Evolutionary conservation across 306 rosid species (phyloP), one percentile per base, ranked within the genome.

Genomic region (Vigna radiata): DNA sequence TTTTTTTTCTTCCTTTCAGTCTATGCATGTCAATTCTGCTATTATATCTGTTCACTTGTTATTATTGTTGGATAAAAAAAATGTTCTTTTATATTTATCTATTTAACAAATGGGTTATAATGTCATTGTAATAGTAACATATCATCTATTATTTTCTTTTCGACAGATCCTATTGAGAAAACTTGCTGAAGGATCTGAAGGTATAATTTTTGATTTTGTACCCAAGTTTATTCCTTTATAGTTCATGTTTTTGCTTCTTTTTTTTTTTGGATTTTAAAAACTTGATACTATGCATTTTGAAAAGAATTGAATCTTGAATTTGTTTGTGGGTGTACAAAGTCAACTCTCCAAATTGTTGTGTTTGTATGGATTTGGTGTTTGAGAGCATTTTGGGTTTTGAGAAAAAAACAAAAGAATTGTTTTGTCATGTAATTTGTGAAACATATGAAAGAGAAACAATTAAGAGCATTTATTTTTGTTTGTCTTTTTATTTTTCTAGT

Each of bases 91-190:
- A 33, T 23, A 17, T 17, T 77, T 41, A 2, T 4, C 25, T 59
- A 16, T 27, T 6, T 6, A 5, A 36, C 41, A 2, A 13, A 36
- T 43, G 25, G 8, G 4, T 27, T 25, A 2, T 36, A 4, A 6
- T 31, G 7, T 0, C 8, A 33, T n/a, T 14, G 13, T 68, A 4
- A 16, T 39, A 4, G 7, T 39, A 44, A 11, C 21, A 62, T 61
- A 50, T 63, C 4, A 19, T 1, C 37, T 83, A 87, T 88, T 86
- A 16, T 21, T 90, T 80, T 85, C 83, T 86, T 76, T 77, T 83
- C 85, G 80, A 74, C 92, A 87, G 91, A 90, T 85, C 83, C 83
- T 80, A 86, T 84, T 75, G 85, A 75, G 72, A 79, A 79, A 23
- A 60, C 61, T 56, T 19, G 79, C 4, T 50, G 12, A 62, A 61